phyloP scores from a whole-genome alignment of 108 stramenopile genomes.

The Skeletonema grethae region DNA sequence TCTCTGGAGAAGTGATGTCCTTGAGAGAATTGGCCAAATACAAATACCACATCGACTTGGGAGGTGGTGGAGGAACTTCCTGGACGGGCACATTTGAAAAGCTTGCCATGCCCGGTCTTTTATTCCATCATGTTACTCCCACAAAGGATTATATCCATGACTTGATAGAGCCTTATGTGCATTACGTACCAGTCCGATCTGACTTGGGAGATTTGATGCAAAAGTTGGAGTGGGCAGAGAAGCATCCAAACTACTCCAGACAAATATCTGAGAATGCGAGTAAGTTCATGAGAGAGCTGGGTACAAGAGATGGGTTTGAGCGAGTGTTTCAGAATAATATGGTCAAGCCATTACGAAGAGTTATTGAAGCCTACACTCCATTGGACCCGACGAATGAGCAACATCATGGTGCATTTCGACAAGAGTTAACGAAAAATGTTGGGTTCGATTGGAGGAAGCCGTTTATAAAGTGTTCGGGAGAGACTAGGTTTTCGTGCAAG shows the following conservation, averaged over 20 bases:
- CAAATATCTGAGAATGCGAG: background rate
- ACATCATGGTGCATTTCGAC: background rate
- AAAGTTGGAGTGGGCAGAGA: conserved; percentile 18
- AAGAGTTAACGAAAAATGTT: background rate
- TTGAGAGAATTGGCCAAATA: conserved; percentile 6
- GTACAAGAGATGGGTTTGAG: background rate
- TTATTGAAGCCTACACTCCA: conserved; percentile 1
- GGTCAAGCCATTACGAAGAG: background rate
- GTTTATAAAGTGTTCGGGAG: background rate
- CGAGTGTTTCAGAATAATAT: background rate
- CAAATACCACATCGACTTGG: conserved; percentile 37
- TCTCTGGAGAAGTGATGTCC: conserved; percentile 1
- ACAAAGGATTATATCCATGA: conserved; percentile 29
- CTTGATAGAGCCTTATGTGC: conserved; percentile 12
- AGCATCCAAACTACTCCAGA: background rate
- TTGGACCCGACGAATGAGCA: background rate
- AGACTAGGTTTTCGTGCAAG: background rate
- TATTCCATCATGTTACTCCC: conserved; percentile 22
- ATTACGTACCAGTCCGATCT: conserved; percentile 9
- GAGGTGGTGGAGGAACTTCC: conserved; percentile 37
- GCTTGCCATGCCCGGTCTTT: conserved; percentile 21
- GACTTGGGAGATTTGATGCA: conserved; percentile 7
- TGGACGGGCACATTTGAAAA: conserved; percentile 32
- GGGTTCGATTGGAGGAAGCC: background rate
- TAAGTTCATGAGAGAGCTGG: background rate